Conservation (phyloP, 805 yeast species). For the Suhomyces sp. region DNA sequence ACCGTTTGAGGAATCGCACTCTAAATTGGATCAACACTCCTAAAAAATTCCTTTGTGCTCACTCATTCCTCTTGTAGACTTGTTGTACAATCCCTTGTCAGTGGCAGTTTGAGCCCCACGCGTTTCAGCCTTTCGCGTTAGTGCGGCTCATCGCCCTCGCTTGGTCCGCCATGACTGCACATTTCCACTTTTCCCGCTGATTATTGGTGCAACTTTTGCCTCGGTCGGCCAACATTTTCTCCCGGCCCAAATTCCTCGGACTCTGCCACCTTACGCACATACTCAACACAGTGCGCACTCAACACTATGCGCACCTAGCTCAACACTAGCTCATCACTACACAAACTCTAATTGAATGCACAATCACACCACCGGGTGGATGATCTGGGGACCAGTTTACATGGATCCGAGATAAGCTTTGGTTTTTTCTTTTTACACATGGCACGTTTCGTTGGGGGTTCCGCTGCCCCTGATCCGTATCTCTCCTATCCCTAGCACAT, state of each 20-base stretch:
- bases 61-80: background rate
- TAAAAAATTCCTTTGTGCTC: too few relatives aligned
- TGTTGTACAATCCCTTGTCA: background rate
- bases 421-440: background rate
- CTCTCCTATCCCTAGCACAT: background rate
- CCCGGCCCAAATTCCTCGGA: background rate
- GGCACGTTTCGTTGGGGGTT: background rate
- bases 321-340: background rate
- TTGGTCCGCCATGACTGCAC: background rate
- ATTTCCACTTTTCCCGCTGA: background rate
- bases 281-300: background rate
- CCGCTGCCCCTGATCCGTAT: background rate
- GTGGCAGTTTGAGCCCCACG: background rate
- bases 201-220: background rate
- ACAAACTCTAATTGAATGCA: background rate
- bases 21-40: background rate
- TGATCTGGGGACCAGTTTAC: too few relatives aligned
- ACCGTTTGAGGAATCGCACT: background rate
- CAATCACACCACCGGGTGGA: background rate
- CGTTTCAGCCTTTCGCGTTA: background rate
- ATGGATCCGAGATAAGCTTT: background rate
- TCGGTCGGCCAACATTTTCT: conserved; percentile 1
- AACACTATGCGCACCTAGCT: background rate
- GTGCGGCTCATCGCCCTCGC: background rate
- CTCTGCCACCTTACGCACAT: background rate